A percentile compares a stretch with the other conserved stretches of the same genome.
Conservation (phyloP, 805 yeast species). For the Phaffomyces thermotolerans region DNA sequence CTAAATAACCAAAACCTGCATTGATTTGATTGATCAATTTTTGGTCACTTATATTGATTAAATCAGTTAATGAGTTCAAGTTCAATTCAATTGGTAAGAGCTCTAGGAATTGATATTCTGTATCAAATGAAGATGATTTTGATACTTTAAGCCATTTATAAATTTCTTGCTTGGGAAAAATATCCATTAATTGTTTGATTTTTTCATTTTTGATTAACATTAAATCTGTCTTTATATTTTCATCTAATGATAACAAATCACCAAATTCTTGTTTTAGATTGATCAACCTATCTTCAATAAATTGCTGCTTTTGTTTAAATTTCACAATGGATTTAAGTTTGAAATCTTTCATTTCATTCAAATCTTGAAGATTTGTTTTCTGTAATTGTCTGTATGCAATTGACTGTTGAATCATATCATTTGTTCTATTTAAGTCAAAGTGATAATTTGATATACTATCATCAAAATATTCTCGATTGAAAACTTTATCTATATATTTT, state of each 20-base stretch:
- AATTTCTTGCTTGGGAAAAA: slow-evolving; percentile 28
- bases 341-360: slow-evolving; percentile 6
- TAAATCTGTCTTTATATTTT: slow-evolving; percentile 13
- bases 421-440: slow-evolving; percentile 5
- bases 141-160: slow-evolving; percentile 13
- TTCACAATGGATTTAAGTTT: slow-evolving; percentile 6
- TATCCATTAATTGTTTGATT: slow-evolving; percentile 18
- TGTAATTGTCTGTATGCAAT: slow-evolving; percentile 3
- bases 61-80: slow-evolving; percentile 8
- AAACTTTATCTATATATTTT: slow-evolving; percentile 7
- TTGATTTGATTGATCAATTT: slow-evolving; percentile 21
- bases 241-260: slow-evolving; percentile 8
- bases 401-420: slow-evolving; percentile 6
- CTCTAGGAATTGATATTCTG: slow-evolving; percentile 17
- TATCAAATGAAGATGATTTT: background rate
- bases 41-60: slow-evolving; percentile 12
- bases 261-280: slow-evolving; percentile 14
- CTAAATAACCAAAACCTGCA: slow-evolving; percentile 29
- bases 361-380: slow-evolving; percentile 9
- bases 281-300: background rate
- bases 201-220: slow-evolving; percentile 13
- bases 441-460: slow-evolving; percentile 9
- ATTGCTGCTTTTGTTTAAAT: background rate
- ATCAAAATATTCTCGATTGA: slow-evolving; percentile 4
- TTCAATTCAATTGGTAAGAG: slow-evolving; percentile 19